Evolutionary conservation across 2,329 filamentous ascomycete genomes (phyloP).

Genomic region (Fusarium keratoplasticum): DNA sequence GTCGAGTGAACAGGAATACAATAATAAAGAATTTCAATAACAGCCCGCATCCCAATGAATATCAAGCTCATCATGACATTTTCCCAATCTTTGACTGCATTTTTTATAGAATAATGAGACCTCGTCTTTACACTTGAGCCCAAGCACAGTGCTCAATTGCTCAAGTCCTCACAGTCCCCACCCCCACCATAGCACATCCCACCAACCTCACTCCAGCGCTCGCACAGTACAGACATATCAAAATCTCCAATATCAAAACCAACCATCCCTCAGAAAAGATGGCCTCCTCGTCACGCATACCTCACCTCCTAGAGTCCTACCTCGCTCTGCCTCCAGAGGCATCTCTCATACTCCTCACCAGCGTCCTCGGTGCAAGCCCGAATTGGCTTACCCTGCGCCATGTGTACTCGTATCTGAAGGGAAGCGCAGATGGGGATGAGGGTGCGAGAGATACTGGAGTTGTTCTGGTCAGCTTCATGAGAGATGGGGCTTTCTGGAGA

Average conservation of each 20-base stretch:
- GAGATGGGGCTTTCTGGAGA: conserved; percentile 83
- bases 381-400: conserved; percentile 75
- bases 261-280: conserved; percentile 7
- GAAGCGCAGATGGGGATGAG: conserved; percentile 34
- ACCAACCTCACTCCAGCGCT: conserved; percentile 13
- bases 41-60: rapidly evolving
- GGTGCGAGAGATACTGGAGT: conserved; percentile 60
- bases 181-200: conserved; percentile 18
- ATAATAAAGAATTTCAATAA: background rate
- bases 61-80: background rate
- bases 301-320: conserved; percentile 74
- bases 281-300: conserved; percentile 61
- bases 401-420: conserved; percentile 59
- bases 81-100: background rate
- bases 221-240: conserved; percentile 37
- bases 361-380: conserved; percentile 71
- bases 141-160: background rate
- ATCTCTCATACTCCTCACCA: conserved; percentile 75
- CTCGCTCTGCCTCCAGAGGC: conserved; percentile 67
- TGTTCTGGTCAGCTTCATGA: conserved; percentile 85
- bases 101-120: background rate
- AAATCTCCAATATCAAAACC: conserved; percentile 25
- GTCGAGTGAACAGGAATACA: background rate
- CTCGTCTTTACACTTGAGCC: background rate
- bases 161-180: conserved; percentile 26